Evolutionary conservation across 805 yeast species (phyloP).

Genomic region (Starmerella kuoi): DNA sequence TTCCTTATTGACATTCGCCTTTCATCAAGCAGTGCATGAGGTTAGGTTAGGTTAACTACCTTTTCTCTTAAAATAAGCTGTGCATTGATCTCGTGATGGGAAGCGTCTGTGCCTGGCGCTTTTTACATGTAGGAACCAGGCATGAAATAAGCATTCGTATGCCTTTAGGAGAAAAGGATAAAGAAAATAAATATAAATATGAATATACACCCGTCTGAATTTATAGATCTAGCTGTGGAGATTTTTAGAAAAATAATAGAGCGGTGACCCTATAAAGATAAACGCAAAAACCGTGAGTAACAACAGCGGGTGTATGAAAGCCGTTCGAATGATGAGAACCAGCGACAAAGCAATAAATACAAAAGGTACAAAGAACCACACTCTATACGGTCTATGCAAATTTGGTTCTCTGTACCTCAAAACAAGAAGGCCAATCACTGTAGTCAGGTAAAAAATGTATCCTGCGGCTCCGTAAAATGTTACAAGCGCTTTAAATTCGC

Average conservation of each 20-base stretch:
- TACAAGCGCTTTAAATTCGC: constrained; percentile 30
- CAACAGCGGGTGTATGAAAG: constrained; percentile 5
- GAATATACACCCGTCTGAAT: no score
- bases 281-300: constrained; percentile 2
- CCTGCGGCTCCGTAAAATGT: constrained; percentile 31
- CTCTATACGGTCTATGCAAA: constrained; percentile 30
- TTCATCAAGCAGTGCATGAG: background rate
- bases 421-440: constrained; percentile 31
- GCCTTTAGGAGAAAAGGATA: no score
- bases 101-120: no score
- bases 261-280: constrained; percentile 5
- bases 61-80: no score
- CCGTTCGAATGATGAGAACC: constrained; percentile 6
- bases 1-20: constrained; percentile 10
- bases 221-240: no score
- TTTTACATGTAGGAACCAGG: background rate
- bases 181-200: no score
- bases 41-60: background rate
- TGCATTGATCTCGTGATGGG: no score
- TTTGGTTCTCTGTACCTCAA: constrained; percentile 29
- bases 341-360: constrained; percentile 6
- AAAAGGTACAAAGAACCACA: constrained; percentile 29
- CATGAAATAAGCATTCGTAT: no score
- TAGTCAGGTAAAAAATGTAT: constrained; percentile 27
- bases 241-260: constrained; percentile 1